A percentile compares a stretch with the other conserved stretches of the same genome.
Conservation (phyloP, 768 basidiomycete genomes). For the Termitomyces sp. region DNA sequence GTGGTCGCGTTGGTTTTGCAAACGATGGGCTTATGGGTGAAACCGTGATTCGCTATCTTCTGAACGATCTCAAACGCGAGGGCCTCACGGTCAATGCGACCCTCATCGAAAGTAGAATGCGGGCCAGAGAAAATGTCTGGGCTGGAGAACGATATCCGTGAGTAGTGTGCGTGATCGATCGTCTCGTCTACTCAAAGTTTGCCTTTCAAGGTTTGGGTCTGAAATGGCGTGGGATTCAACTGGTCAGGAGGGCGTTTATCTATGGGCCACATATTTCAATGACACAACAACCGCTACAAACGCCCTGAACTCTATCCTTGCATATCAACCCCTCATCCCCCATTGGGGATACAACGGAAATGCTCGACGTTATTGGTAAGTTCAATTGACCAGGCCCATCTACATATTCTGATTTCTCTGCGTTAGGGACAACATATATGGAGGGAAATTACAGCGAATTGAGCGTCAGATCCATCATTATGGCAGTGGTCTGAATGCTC, state of each 20-base stretch:
- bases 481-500: conserved; percentile 52
- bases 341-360: conserved; percentile 65
- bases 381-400: not conserved
- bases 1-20: conserved; percentile 41
- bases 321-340: conserved; percentile 54
- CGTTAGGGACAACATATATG: conserved; percentile 53
- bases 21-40: conserved; percentile 55
- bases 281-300: conserved; percentile 47
- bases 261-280: conserved; percentile 53
- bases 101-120: conserved; percentile 45
- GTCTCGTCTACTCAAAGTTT: not conserved
- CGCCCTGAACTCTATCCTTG: conserved; percentile 52
- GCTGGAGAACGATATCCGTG: conserved; percentile 49
- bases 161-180: conserved; percentile 13
- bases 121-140: conserved; percentile 40
- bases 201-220: conserved; percentile 43
- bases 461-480: conserved; percentile 61
- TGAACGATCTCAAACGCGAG: conserved; percentile 51
- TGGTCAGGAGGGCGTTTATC: conserved; percentile 56
- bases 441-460: conserved; percentile 50
- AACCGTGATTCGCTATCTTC: conserved; percentile 44
- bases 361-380: conserved; percentile 53
- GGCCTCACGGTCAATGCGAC: conserved; percentile 47
- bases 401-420: conserved; percentile 3
- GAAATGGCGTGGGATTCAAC: conserved; percentile 61